These are phyloP conservation scores for Talaromyces piceae DNA, from an alignment of 2,329 filamentous ascomycete species.

Conservation along the genomic window DNA sequence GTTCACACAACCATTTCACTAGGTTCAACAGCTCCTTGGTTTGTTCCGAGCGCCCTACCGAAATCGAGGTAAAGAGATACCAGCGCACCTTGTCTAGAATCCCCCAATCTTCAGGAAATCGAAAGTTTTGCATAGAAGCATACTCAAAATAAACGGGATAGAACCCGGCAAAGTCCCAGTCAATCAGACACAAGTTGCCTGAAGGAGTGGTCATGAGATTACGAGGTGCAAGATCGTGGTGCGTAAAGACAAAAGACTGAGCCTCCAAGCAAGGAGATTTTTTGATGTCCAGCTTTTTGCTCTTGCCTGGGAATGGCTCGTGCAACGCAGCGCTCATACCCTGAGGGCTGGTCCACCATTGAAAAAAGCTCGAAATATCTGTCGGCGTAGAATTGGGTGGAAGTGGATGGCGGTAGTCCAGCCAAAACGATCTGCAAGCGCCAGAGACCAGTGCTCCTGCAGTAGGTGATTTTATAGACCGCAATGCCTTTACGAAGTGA, in stretches of 20 bases:
- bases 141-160: constrained; percentile 15
- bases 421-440: constrained; percentile 12
- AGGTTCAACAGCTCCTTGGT: too few relatives aligned
- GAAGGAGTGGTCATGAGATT: constrained; percentile 15
- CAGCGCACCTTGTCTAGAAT: constrained; percentile 52
- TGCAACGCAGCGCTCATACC: constrained; percentile 11
- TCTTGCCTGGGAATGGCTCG: constrained; percentile 6
- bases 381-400: constrained; percentile 12
- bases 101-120: constrained; percentile 11
- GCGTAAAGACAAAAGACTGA: constrained; percentile 13
- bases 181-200: constrained; percentile 13
- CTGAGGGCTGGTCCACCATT: constrained; percentile 18
- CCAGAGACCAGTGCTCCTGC: constrained; percentile 15
- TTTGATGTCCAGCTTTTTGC: not conserved
- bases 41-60: constrained; percentile 3
- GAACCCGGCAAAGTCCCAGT: constrained; percentile 15
- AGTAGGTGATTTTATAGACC: constrained; percentile 16
- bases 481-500: constrained; percentile 13
- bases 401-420: constrained; percentile 17
- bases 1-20: too few relatives aligned
- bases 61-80: constrained; percentile 46
- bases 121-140: constrained; percentile 15
- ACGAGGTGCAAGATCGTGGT: constrained; percentile 17
- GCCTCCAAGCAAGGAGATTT: not conserved
- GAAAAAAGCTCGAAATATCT: constrained; percentile 15